Percentiles rank a stretch among this genome's conserved stretches.
These are phyloP conservation scores for Nemania bipapillata DNA, from an alignment of 2,329 filamentous ascomycete species.

Conservation along the genomic window DNA sequence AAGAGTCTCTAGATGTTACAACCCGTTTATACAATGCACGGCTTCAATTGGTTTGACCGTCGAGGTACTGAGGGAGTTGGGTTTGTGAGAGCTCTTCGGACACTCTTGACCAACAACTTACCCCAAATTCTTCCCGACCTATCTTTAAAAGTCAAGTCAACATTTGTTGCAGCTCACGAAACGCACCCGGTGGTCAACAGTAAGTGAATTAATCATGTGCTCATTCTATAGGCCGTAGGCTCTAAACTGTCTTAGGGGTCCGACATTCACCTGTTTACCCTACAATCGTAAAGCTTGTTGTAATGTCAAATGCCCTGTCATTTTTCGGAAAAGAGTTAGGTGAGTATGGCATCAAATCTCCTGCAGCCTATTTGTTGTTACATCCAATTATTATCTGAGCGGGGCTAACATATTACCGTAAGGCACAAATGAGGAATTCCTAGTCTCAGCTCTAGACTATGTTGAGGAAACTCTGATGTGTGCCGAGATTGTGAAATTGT, in stretches of 20 bases:
- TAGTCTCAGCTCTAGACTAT: no score
- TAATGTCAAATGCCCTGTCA: neutral
- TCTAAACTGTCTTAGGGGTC: no score
- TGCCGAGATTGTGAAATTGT: no score
- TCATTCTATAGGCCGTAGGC: no score
- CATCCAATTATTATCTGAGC: no score
- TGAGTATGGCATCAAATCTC: neutral
- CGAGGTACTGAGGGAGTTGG: neutral
- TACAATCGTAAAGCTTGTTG: neutral
- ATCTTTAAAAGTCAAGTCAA: neutral
- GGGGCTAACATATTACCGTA: neutral
- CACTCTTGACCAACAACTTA: neutral
- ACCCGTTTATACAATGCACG: neutral
- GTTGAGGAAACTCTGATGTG: no score
- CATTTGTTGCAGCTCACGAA: neutral
- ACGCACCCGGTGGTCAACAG: neutral
- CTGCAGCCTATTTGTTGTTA: no score
- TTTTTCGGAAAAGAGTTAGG: neutral
- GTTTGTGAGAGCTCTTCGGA: neutral
- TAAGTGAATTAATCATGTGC: neutral
- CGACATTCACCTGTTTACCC: neutral
- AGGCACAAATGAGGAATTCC: no score
- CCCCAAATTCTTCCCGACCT: neutral
- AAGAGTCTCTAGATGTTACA: neutral
- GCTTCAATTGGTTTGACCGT: neutral